phyloP scores from a whole-genome alignment of 345 rosid species.

The Pelargonium nanum region DNA sequence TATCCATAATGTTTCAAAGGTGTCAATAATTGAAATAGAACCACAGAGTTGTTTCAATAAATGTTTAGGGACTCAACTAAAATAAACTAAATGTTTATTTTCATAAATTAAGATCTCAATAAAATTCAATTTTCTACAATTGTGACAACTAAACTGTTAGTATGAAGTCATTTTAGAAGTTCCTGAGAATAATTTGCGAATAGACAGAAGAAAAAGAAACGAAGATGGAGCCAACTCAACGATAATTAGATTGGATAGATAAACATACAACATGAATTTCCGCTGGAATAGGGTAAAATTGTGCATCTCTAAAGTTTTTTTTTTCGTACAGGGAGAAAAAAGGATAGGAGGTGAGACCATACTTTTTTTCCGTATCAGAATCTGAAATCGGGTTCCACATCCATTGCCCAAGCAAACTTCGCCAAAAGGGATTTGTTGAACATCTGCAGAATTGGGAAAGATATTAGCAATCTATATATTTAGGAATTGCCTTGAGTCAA shows the following conservation, averaged over 20 bases:
- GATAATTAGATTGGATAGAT: neutral
- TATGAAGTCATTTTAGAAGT: neutral
- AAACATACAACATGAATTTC: neutral
- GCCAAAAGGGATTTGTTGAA: slow-evolving; percentile 89
- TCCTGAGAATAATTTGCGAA: neutral
- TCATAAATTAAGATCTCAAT: neutral
- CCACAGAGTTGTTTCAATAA: too few relatives aligned
- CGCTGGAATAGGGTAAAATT: neutral
- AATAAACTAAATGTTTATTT: too few relatives aligned
- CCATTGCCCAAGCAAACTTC: slow-evolving; percentile 96
- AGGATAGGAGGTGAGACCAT: neutral
- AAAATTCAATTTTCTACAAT: neutral
- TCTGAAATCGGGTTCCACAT: slow-evolving; percentile 83
- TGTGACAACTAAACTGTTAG: neutral
- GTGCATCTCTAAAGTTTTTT: neutral
- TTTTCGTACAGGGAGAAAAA: neutral
- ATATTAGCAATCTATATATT: neutral
- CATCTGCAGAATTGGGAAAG: slow-evolving; percentile 35
- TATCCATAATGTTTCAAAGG: too few relatives aligned
- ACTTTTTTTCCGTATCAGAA: slow-evolving; percentile 37
- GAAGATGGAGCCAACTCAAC: neutral
- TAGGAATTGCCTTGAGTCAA: neutral
- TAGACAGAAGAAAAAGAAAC: too few relatives aligned
- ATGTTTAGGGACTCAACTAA: too few relatives aligned
- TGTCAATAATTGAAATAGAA: too few relatives aligned